These are phyloP conservation scores for Exophiala sp. DNA, from an alignment of 2,329 filamentous ascomycete species.

Conservation along the genomic window DNA sequence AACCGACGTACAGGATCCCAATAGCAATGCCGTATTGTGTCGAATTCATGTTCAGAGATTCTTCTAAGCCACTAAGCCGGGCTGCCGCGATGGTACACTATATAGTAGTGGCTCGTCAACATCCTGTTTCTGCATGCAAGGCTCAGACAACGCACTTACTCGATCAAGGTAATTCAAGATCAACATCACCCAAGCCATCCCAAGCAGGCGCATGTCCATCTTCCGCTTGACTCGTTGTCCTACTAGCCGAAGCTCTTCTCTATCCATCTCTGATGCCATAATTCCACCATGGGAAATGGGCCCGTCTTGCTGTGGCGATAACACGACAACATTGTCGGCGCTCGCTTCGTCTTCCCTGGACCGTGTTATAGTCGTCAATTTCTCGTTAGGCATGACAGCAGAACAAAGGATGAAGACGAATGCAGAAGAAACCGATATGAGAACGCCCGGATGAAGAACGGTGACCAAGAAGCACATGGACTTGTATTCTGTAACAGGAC, in stretches of 20 bases:
- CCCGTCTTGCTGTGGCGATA: neutral
- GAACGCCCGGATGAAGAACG: too few species aligned
- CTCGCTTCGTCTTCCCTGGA: neutral
- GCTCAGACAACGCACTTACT: neutral
- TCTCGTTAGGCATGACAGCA: neutral
- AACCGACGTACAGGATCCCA: slow-evolving; percentile 51
- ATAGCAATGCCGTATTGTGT: slow-evolving; percentile 36
- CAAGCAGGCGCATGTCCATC: slow-evolving; percentile 8
- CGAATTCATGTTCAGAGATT: slow-evolving; percentile 35
- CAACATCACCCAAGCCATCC: slow-evolving; percentile 11
- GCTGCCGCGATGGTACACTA: slow-evolving; percentile 54
- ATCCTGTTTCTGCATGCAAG: neutral
- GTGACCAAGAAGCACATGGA: too few species aligned
- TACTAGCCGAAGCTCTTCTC: neutral
- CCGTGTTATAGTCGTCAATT: neutral
- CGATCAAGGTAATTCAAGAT: slow-evolving; percentile 54
- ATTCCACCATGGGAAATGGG: neutral
- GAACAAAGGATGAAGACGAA: too few species aligned
- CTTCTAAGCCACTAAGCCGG: slow-evolving; percentile 46
- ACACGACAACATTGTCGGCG: neutral
- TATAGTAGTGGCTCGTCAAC: neutral
- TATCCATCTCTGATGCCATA: neutral
- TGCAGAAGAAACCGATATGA: too few species aligned
- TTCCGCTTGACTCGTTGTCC: slow-evolving; percentile 4
- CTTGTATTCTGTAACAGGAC: too few species aligned